Evolutionary conservation across 1,284 basidiomycete genomes (phyloP).

Genomic region (Tausonia pullulans): DNA sequence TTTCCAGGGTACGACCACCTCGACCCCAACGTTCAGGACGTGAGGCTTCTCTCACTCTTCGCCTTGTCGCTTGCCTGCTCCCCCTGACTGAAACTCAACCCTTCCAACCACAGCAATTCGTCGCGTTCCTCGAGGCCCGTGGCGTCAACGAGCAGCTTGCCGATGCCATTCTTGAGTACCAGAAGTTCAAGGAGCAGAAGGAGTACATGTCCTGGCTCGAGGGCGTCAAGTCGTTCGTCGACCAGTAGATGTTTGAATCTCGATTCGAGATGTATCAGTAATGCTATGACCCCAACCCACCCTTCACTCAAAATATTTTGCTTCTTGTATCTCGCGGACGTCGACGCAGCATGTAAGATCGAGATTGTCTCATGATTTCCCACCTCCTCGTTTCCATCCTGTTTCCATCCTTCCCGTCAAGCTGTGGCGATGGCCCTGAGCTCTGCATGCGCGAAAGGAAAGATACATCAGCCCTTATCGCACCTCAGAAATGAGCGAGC

Average conservation of each 20-base stretch:
- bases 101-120: slow-evolving; percentile 1
- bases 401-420: too few species aligned
- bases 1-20: slow-evolving; percentile 69
- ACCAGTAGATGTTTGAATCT: slow-evolving; percentile 28
- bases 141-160: slow-evolving; percentile 8
- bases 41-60: slow-evolving; percentile 16
- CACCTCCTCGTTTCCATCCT: too few species aligned
- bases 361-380: too few species aligned
- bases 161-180: slow-evolving; percentile 3
- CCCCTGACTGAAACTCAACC: not conserved
- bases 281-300: too few species aligned
- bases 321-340: too few species aligned
- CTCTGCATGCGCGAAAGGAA: too few species aligned
- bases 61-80: not conserved
- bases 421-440: too few species aligned
- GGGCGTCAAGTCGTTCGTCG: slow-evolving; percentile 73
- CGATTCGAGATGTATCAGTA: too few species aligned
- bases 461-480: too few species aligned
- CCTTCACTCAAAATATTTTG: too few species aligned
- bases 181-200: slow-evolving; percentile 35
- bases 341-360: too few species aligned
- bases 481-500: too few species aligned
- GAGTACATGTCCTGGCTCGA: slow-evolving; percentile 87
- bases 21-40: slow-evolving; percentile 72
- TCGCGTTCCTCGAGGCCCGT: slow-evolving; percentile 11